These are phyloP conservation scores for Trichothecium sympodiale DNA, from an alignment of 2,329 filamentous ascomycete species.

Conservation along the genomic window DNA sequence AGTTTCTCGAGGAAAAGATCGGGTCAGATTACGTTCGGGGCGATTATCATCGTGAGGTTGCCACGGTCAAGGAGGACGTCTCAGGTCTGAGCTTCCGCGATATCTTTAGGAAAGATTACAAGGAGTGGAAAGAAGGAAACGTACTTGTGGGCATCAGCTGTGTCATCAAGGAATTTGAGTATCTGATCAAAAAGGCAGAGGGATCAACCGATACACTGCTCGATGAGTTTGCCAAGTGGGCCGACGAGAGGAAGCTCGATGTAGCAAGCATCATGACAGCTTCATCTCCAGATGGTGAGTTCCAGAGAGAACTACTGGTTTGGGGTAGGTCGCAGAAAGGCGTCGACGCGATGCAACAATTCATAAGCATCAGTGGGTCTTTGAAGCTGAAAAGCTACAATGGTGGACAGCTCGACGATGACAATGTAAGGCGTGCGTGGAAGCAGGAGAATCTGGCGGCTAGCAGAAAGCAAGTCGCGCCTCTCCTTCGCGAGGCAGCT, in stretches of 20 bases:
- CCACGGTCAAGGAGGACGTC: constrained; percentile 57
- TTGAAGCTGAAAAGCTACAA: constrained; percentile 47
- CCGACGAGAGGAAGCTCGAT: constrained; percentile 45
- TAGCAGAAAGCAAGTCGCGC: constrained; percentile 59
- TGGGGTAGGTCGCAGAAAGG: constrained; percentile 47
- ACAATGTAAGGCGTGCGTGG: constrained; percentile 51
- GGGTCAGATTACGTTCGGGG: not conserved
- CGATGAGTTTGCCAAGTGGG: constrained; percentile 37
- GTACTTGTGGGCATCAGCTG: constrained; percentile 56
- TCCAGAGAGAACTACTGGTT: constrained; percentile 56
- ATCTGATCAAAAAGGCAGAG: constrained; percentile 42
- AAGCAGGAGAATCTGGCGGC: constrained; percentile 49
- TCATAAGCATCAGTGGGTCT: constrained; percentile 43
- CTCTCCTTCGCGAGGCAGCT: constrained; percentile 50
- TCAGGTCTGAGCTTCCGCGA: constrained; percentile 49
- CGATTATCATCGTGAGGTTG: constrained; percentile 46
- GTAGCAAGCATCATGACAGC: constrained; percentile 60
- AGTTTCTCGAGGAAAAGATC: constrained; percentile 43
- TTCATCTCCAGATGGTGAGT: constrained; percentile 40
- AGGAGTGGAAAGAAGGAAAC: constrained; percentile 55
- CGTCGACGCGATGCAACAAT: constrained; percentile 23
- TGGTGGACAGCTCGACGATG: constrained; percentile 32
- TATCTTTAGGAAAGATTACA: constrained; percentile 73
- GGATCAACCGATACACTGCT: constrained; percentile 32
- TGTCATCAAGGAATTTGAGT: constrained; percentile 51